Percentiles rank a stretch among this genome's conserved stretches.
Evolutionary conservation across 169 alveolate species (phyloP).

Genomic region (Plasmodium vinckei): DNA sequence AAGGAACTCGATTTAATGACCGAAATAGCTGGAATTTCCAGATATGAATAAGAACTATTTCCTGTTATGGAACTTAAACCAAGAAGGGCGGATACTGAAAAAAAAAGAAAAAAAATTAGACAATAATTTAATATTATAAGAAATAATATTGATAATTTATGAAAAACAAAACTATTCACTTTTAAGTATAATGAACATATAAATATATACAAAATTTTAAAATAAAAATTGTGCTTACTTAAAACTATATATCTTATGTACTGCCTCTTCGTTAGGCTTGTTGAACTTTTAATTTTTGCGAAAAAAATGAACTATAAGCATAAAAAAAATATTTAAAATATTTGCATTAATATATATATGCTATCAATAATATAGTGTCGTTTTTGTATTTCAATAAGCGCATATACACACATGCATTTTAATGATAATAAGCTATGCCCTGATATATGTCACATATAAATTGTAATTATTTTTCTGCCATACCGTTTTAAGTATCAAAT

Average conservation of each 20-base stretch:
- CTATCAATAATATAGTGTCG: neutral
- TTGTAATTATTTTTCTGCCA: neutral
- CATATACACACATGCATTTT: too few species aligned
- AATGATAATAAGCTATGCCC: too few species aligned
- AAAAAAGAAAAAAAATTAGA: neutral
- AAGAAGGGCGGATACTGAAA: constrained; percentile 31
- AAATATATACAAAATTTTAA: neutral
- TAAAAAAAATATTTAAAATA: neutral
- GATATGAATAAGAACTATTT: constrained; percentile 38
- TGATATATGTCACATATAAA: too few species aligned
- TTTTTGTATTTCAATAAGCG: too few species aligned
- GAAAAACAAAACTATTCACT: neutral
- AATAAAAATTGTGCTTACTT: constrained; percentile 12
- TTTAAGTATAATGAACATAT: neutral
- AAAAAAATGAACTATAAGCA: constrained; percentile 33
- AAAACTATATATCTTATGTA: constrained; percentile 62
- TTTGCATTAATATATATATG: neutral
- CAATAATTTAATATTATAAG: neutral
- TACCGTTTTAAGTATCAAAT: constrained; percentile 24
- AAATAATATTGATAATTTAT: neutral
- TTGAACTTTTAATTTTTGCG: constrained; percentile 49
- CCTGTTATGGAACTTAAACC: constrained; percentile 41
- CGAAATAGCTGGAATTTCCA: constrained; percentile 53
- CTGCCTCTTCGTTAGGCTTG: constrained; percentile 47
- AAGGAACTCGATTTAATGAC: constrained; percentile 54